A percentile compares a stretch with the other conserved stretches of the same genome.
phyloP scores from a whole-genome alignment of 2,329 filamentous ascomycete species.

The Albifimbria verrucaria region DNA sequence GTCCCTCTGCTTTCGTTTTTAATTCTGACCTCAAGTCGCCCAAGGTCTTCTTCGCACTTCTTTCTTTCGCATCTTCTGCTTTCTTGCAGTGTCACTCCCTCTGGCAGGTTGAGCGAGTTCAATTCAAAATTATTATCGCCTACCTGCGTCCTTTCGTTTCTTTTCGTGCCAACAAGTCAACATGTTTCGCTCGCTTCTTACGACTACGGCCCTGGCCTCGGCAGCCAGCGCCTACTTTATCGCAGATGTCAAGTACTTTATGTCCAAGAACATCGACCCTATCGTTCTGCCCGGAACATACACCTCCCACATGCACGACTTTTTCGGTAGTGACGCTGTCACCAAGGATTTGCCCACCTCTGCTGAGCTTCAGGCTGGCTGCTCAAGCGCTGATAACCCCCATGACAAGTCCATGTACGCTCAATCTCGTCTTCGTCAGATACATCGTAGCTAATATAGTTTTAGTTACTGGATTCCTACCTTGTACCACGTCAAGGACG shows the following conservation, averaged over 20 bases:
- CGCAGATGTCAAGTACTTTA: neutral
- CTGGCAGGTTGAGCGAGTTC: neutral
- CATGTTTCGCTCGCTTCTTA: neutral
- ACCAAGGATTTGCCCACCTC: neutral
- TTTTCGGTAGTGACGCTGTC: neutral
- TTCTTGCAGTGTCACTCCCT: neutral
- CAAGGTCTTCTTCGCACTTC: neutral
- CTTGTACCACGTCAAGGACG: neutral
- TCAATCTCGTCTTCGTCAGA: neutral
- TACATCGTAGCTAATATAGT: neutral
- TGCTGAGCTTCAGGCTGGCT: neutral
- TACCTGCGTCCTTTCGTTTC: neutral
- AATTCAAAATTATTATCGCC: neutral
- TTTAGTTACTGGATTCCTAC: neutral
- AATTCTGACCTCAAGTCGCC: neutral
- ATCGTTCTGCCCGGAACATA: neutral
- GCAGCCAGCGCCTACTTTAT: constrained; percentile 24
- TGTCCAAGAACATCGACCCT: constrained; percentile 1
- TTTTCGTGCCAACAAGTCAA: neutral
- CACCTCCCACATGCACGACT: neutral
- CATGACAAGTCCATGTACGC: neutral
- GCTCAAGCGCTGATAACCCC: neutral
- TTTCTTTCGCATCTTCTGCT: neutral
- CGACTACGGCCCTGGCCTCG: constrained; percentile 33
- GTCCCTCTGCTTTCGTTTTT: neutral